Evolutionary conservation across 768 basidiomycete species (phyloP), one percentile per base, ranked within the genome.

Genomic region (Gymnopilus dilepis): DNA sequence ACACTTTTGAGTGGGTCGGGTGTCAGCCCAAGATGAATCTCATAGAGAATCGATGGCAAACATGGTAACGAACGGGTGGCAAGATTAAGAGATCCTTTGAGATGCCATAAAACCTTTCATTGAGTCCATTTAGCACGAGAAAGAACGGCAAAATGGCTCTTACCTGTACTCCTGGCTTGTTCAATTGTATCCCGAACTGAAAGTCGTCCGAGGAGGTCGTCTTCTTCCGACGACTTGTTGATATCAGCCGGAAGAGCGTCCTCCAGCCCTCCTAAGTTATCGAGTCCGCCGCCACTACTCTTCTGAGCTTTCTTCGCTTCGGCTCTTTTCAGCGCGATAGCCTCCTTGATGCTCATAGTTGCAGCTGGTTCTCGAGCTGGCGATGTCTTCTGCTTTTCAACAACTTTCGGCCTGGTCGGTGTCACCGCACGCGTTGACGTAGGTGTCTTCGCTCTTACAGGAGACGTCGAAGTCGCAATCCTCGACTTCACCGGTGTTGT

Each of bases 311-410:
- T 93, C 76, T 88, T 92, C 0, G 87, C 90, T 69, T 92, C 89
- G 0, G 92, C 91, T 42, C 92, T 81, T 63, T 85, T 91, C 45
- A 91, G 76, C 2, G 92, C 92, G 69, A 94, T 92, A 13, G 87
- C 89, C 63, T 92, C 92, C 66, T 87, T 87, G 63, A 93, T 82
- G 69, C 83, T 91, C 17, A 82, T 71, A 30, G 77, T 58, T 41
- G 47, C 28, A 1, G 80, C 70, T 31, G 51, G 24, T n/a, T 41
- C 50, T 12, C 58, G 22, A 7, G 64, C 55, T n/a, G 64, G 37
- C n/a, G 54, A 47, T 15, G 57, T 37, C n/a, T 34, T 53, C 22
- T 34, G 53, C 8, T 26, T 47, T 24, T 53, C 58, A 30, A 48
- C 22, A 1, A 52, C 26, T 22, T 61, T 69, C 1, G 59, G 40